Conservation (phyloP, 177 flowering plant species). For the Telopea speciosissima region DNA sequence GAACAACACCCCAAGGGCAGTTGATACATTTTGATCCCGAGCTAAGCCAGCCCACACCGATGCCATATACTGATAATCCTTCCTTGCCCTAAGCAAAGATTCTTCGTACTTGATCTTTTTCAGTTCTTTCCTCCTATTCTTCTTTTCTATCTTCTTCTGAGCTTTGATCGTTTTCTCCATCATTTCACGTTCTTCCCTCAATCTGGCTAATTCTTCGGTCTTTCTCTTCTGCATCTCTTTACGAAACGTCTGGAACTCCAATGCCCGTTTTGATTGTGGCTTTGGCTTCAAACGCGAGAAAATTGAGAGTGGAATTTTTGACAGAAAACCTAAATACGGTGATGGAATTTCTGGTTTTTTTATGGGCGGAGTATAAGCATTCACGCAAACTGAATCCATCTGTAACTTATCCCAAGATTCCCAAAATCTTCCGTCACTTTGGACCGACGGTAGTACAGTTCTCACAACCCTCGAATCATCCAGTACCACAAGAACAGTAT, state of each 20-base stretch:
- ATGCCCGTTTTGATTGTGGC: slow-evolving; percentile 56
- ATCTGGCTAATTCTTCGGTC: slow-evolving; percentile 37
- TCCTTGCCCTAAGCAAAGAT: slow-evolving; percentile 35
- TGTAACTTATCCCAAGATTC: slow-evolving; percentile 59
- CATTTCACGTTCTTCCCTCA: slow-evolving; percentile 50
- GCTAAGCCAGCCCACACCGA: slow-evolving; percentile 52
- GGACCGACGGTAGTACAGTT: slow-evolving; percentile 66
- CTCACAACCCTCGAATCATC: slow-evolving; percentile 81
- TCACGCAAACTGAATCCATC: slow-evolving; percentile 55
- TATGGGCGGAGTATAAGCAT: slow-evolving; percentile 78
- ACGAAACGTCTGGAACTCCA: slow-evolving; percentile 55
- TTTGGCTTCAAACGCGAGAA: slow-evolving; percentile 34
- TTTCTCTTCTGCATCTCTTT: slow-evolving; percentile 42
- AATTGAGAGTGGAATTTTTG: slow-evolving; percentile 30
- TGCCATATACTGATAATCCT: slow-evolving; percentile 34
- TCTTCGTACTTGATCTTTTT: slow-evolving; percentile 40
- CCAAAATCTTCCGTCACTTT: slow-evolving; percentile 70
- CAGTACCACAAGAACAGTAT: slow-evolving; percentile 63
- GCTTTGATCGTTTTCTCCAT: slow-evolving; percentile 46
- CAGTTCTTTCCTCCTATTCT: slow-evolving; percentile 37
- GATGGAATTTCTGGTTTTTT: slow-evolving; percentile 63
- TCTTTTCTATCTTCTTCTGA: slow-evolving; percentile 60
- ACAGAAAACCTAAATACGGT: slow-evolving; percentile 59
- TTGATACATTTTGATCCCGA: slow-evolving; percentile 42
- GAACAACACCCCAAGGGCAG: slow-evolving; percentile 61